A percentile compares a stretch with the other conserved stretches of the same genome.
Evolutionary conservation across 768 basidiomycete species (phyloP).

Genomic region (Pulveroboletus sp.): DNA sequence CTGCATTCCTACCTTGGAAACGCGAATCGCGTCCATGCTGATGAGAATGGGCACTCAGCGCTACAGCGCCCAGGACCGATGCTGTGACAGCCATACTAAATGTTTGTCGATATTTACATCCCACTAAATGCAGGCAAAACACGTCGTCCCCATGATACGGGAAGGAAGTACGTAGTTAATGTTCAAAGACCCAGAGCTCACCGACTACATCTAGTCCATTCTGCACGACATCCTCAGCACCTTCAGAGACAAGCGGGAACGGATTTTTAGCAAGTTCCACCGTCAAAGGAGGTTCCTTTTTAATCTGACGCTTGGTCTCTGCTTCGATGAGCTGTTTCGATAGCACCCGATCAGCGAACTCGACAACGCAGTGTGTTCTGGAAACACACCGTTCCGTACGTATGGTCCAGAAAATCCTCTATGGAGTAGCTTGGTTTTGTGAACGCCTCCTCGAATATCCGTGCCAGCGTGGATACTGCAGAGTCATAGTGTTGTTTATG

Average conservation of each 20-base stretch:
- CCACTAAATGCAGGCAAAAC: not conserved
- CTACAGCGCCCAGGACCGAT: not conserved
- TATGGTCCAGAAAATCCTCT: slow-evolving; percentile 97
- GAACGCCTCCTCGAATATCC: slow-evolving; percentile 87
- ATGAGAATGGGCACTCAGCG: not conserved
- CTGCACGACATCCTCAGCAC: slow-evolving; percentile 1
- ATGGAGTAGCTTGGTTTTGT: slow-evolving; percentile 89
- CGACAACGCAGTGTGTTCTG: not conserved
- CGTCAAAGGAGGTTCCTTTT: slow-evolving; percentile 67
- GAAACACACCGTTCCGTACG: slow-evolving; percentile 70
- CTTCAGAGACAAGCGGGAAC: slow-evolving; percentile 28
- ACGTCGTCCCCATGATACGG: not conserved
- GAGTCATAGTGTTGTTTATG: slow-evolving; percentile 83
- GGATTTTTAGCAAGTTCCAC: slow-evolving; percentile 37
- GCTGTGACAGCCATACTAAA: too few species aligned
- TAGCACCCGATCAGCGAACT: slow-evolving; percentile 4
- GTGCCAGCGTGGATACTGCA: slow-evolving; percentile 81
- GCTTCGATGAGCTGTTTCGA: slow-evolving; percentile 75
- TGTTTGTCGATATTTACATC: slow-evolving; percentile 25
- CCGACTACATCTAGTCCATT: slow-evolving; percentile 35
- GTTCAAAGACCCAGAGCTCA: slow-evolving; percentile 47
- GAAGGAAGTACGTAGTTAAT: not conserved
- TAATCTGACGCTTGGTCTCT: slow-evolving; percentile 75
- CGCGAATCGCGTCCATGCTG: slow-evolving; percentile 33
- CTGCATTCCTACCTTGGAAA: slow-evolving; percentile 29